phyloP scores from a whole-genome alignment of 2,329 filamentous ascomycete species.

The Ascochyta koolunga region DNA sequence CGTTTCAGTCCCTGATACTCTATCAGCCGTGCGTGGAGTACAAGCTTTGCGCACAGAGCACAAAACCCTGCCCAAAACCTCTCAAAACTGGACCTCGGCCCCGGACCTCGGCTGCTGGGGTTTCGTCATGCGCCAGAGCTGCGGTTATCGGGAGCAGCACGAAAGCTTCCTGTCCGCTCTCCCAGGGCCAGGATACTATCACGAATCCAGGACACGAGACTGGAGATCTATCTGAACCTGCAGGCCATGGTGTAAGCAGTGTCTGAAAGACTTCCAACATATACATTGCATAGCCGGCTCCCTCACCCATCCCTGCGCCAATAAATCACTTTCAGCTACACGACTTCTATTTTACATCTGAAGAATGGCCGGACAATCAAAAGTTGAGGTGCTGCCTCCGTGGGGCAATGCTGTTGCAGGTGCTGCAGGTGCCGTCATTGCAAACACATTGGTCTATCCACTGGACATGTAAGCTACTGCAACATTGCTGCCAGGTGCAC shows the following conservation, averaged over 20 bases:
- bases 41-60: not conserved
- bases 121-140: slow-evolving; percentile 32
- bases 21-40: not conserved
- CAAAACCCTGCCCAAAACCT: not conserved
- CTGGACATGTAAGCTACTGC: slow-evolving; percentile 79
- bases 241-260: slow-evolving; percentile 5
- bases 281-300: slow-evolving; percentile 3
- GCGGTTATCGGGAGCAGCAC: slow-evolving; percentile 26
- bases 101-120: slow-evolving; percentile 45
- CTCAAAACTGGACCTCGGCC: slow-evolving; percentile 36
- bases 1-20: not conserved
- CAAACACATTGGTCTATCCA: slow-evolving; percentile 94
- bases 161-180: slow-evolving; percentile 25
- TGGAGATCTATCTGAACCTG: not conserved
- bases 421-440: slow-evolving; percentile 88
- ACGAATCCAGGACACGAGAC: not conserved
- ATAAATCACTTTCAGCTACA: not conserved
- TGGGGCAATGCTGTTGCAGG: slow-evolving; percentile 95
- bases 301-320: not conserved
- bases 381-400: slow-evolving; percentile 75
- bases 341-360: not conserved
- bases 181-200: not conserved
- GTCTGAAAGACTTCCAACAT: not conserved
- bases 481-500: not conserved
- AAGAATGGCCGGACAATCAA: slow-evolving; percentile 63